Evolutionary conservation across 805 yeast genomes (phyloP).

Genomic region (Wickerhamiella parazyma): DNA sequence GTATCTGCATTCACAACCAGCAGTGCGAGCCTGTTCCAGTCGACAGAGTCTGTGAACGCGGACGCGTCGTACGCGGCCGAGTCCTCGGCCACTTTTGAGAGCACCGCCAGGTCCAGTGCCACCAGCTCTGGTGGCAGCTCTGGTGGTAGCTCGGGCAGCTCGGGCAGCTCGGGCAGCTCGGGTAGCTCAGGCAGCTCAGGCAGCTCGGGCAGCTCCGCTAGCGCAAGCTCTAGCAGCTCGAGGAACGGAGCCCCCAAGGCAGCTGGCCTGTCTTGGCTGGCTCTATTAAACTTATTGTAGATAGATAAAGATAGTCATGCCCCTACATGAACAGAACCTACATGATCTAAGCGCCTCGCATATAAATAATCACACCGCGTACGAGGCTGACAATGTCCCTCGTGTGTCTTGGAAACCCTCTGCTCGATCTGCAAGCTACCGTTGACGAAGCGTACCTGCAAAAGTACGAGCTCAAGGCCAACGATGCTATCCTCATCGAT

Average conservation of each 20-base stretch:
- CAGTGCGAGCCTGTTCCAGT: background rate
- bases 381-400: no score
- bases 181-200: no score
- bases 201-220: no score
- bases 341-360: no score
- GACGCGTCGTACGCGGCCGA: background rate
- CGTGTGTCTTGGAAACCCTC: constrained; percentile 85
- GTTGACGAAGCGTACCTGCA: constrained; percentile 49
- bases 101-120: background rate
- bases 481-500: constrained; percentile 83
- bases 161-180: background rate
- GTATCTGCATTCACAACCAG: constrained; percentile 7
- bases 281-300: no score
- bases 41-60: background rate
- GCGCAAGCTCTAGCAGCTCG: background rate
- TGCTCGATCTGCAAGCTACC: constrained; percentile 73
- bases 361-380: no score
- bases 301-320: no score
- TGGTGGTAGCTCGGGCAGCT: background rate
- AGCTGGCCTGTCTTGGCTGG: no score
- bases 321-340: no score
- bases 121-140: background rate
- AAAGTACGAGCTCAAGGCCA: constrained; percentile 73
- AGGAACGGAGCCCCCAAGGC: no score
- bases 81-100: background rate